Evolutionary conservation across 2,329 filamentous ascomycete genomes (phyloP).

Genomic region (Monosporascus sp.): DNA sequence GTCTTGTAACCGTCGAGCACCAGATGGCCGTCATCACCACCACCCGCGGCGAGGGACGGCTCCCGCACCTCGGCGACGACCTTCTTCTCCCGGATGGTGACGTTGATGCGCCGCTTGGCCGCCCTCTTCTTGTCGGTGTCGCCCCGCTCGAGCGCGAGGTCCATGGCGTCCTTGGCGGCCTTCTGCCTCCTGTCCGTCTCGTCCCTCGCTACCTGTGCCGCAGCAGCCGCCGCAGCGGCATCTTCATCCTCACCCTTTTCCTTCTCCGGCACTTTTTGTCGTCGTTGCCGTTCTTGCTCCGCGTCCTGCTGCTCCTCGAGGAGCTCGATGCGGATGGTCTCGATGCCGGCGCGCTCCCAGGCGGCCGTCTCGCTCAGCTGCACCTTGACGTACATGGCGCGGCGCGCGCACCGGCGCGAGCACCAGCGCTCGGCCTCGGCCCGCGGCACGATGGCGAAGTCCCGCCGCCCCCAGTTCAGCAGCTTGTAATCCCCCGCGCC

Average conservation of each 20-base stretch:
- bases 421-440: conserved; percentile 84
- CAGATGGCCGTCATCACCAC: conserved; percentile 38
- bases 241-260: conserved; percentile 11
- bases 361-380: conserved; percentile 82
- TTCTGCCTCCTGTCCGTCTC: conserved; percentile 35
- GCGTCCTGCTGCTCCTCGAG: conserved; percentile 62
- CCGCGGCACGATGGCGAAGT: conserved; percentile 63
- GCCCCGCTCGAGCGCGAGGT: conserved; percentile 26
- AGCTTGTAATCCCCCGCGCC: conserved; percentile 62
- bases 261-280: conserved; percentile 7
- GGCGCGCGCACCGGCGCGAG: conserved; percentile 67
- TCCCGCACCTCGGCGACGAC: conserved; percentile 32
- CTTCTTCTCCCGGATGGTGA: conserved; percentile 48
- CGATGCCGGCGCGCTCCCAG: conserved; percentile 67
- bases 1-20: conserved; percentile 47
- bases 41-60: conserved; percentile 29
- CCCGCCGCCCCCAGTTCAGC: conserved; percentile 43
- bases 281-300: conserved; percentile 7
- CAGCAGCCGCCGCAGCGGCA: conserved; percentile 7
- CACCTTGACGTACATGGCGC: conserved; percentile 80
- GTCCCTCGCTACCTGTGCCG: conserved; percentile 34
- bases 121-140: conserved; percentile 21
- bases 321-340: conserved; percentile 53
- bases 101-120: conserved; percentile 35
- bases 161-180: conserved; percentile 19